A percentile compares a stretch with the other conserved stretches of the same genome.
phyloP scores from a whole-genome alignment of 1,284 basidiomycete genomes.

The Cryptococcus maquisensis region DNA sequence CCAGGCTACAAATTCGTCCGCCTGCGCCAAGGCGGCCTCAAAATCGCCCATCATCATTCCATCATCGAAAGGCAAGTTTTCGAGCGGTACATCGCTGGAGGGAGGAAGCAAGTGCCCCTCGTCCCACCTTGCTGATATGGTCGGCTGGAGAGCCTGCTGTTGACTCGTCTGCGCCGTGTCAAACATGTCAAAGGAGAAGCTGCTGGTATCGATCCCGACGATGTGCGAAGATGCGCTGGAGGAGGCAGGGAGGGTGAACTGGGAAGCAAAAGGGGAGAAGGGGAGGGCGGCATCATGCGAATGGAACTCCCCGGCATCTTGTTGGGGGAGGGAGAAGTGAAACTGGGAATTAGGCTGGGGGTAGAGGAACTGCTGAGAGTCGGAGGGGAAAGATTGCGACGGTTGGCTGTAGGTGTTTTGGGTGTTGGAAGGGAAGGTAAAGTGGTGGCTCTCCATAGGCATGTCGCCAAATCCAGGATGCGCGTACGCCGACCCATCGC shows the following conservation, averaged over 20 bases:
- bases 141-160: not conserved
- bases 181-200: not conserved
- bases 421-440: not conserved
- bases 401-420: not conserved
- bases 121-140: constrained; percentile 9
- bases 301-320: constrained; percentile 11
- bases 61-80: constrained; percentile 17
- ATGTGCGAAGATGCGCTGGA: not conserved
- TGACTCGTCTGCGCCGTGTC: not conserved
- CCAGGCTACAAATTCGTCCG: constrained; percentile 14
- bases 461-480: not conserved
- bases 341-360: constrained; percentile 10
- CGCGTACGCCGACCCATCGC: not conserved
- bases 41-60: constrained; percentile 14
- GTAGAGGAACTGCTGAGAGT: constrained; percentile 4
- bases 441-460: not conserved
- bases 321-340: constrained; percentile 2
- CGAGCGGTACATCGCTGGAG: constrained; percentile 18
- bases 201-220: not conserved
- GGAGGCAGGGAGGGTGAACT: constrained; percentile 1
- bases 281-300: constrained; percentile 28
- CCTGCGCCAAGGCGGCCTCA: constrained; percentile 24
- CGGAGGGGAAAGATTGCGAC: not conserved
- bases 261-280: constrained; percentile 20
- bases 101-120: constrained; percentile 10